Conservation (phyloP, 1,139 yeast genomes). For the Taphrina sp. region DNA sequence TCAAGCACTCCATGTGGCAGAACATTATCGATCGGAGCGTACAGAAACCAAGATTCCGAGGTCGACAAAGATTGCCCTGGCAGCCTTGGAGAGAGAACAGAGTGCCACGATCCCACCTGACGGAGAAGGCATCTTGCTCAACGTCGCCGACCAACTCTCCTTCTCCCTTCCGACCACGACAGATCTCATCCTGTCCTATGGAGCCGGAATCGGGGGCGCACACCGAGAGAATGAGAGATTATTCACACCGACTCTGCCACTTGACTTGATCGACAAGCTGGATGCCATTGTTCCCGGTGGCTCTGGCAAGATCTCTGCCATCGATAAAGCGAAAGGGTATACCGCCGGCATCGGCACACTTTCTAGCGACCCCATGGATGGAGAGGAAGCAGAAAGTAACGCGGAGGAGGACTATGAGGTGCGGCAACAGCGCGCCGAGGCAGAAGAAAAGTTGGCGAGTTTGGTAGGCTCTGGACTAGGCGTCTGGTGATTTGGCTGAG, state of each 20-base stretch:
- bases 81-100: constrained; percentile 35
- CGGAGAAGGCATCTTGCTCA: constrained; percentile 19
- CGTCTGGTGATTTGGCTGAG: constrained; percentile 21
- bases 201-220: constrained; percentile 48
- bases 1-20: constrained; percentile 44
- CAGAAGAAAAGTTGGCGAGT: constrained; percentile 15
- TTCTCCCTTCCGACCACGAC: constrained; percentile 46
- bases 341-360: constrained; percentile 10
- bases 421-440: constrained; percentile 5
- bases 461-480: constrained; percentile 27
- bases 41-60: constrained; percentile 56
- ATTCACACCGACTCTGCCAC: constrained; percentile 47
- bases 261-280: constrained; percentile 46
- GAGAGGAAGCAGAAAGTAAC: background rate
- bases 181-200: constrained; percentile 49
- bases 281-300: no score
- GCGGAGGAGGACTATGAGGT: constrained; percentile 11
- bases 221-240: constrained; percentile 44
- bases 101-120: constrained; percentile 19
- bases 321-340: constrained; percentile 26
- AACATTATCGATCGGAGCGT: constrained; percentile 72
- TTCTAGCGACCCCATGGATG: background rate
- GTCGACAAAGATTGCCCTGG: constrained; percentile 39
- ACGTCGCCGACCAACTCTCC: constrained; percentile 42
- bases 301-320: constrained; percentile 6